These are phyloP conservation scores for Cryptosporidium ryanae DNA, from an alignment of 169 alveolate genomes.

Conservation along the genomic window DNA sequence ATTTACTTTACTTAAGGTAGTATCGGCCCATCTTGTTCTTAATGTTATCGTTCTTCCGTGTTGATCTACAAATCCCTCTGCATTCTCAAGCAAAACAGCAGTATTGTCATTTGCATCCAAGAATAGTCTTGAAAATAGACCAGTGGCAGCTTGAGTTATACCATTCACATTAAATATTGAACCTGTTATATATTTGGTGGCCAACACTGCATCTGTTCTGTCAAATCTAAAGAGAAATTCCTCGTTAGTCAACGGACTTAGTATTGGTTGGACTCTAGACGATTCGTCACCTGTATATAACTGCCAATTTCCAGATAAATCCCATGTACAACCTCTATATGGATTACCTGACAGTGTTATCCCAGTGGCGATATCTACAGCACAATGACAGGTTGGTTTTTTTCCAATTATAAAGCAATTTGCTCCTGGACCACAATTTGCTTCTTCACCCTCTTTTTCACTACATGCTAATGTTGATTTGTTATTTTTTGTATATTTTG, in stretches of 20 bases:
- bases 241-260: conserved; percentile 78
- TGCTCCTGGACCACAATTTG: conserved; percentile 83
- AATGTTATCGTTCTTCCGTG: conserved; percentile 78
- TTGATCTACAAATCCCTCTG: conserved; percentile 80
- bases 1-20: conserved; percentile 54
- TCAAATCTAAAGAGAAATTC: conserved; percentile 77
- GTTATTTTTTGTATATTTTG: not conserved
- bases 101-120: conserved; percentile 79
- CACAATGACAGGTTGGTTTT: conserved; percentile 81
- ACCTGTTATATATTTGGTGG: conserved; percentile 78
- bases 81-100: conserved; percentile 78
- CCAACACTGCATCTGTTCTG: conserved; percentile 79
- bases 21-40: conserved; percentile 76
- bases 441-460: conserved; percentile 77
- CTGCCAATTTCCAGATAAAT: conserved; percentile 82
- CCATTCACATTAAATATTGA: conserved; percentile 78
- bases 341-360: conserved; percentile 81
- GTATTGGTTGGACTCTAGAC: conserved; percentile 62
- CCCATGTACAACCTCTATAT: conserved; percentile 82
- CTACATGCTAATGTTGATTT: conserved; percentile 74
- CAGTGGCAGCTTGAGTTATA: conserved; percentile 76
- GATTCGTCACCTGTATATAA: conserved; percentile 76
- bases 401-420: conserved; percentile 78
- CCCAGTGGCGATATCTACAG: conserved; percentile 79
- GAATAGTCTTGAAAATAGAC: conserved; percentile 75